These are phyloP conservation scores for Sclerotinia nivalis DNA, from an alignment of 2,329 filamentous ascomycete genomes.

Conservation along the genomic window DNA sequence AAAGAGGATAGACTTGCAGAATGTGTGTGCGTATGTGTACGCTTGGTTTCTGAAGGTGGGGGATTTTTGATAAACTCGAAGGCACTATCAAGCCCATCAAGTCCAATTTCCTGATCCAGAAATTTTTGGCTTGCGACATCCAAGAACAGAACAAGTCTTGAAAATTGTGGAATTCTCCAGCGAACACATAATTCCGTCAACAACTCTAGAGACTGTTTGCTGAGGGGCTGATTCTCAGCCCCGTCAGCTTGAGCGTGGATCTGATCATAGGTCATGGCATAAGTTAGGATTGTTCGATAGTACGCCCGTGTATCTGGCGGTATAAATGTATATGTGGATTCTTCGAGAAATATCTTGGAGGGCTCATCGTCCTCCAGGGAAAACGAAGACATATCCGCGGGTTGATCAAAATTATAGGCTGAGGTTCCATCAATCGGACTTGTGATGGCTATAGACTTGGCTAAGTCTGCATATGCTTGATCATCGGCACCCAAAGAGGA, in stretches of 20 bases:
- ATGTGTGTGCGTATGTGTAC: slow-evolving; percentile 39
- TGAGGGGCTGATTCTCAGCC: slow-evolving; percentile 52
- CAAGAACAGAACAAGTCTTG: slow-evolving; percentile 75
- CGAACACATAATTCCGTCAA: slow-evolving; percentile 81
- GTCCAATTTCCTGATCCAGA: slow-evolving; percentile 74
- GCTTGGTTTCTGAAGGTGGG: slow-evolving; percentile 59
- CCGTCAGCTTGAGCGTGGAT: slow-evolving; percentile 54
- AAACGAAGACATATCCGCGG: slow-evolving; percentile 40
- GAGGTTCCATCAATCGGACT: slow-evolving; percentile 46
- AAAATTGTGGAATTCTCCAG: slow-evolving; percentile 86
- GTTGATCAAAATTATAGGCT: slow-evolving; percentile 46
- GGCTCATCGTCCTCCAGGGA: slow-evolving; percentile 38
- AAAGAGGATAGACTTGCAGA: slow-evolving; percentile 53
- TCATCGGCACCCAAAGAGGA: slow-evolving; percentile 31
- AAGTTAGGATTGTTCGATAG: slow-evolving; percentile 79
- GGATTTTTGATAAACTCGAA: slow-evolving; percentile 81
- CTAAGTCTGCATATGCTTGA: slow-evolving; percentile 55
- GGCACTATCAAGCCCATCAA: slow-evolving; percentile 79
- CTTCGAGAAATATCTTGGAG: slow-evolving; percentile 48
- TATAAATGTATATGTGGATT: slow-evolving; percentile 82
- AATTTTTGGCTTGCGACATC: slow-evolving; percentile 87
- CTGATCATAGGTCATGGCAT: slow-evolving; percentile 68
- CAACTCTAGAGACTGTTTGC: slow-evolving; percentile 77
- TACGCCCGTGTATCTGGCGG: slow-evolving; percentile 79
- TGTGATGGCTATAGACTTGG: slow-evolving; percentile 48